phyloP scores from a whole-genome alignment of 805 yeast species.

The Starmera amethionina region DNA sequence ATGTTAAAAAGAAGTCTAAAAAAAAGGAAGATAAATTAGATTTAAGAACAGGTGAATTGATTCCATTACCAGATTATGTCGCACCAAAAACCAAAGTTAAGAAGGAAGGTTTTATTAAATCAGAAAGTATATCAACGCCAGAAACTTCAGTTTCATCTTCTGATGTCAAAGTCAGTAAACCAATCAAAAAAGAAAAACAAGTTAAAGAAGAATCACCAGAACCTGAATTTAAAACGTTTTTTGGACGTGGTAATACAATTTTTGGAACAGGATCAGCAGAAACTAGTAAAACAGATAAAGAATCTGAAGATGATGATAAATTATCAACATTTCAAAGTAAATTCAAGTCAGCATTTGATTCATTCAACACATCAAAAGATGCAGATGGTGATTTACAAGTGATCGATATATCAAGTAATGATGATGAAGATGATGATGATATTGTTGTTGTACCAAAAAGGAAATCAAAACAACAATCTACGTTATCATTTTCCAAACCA shows the following conservation, averaged over 20 bases:
- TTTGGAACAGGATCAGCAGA: constrained; percentile 14
- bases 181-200: constrained; percentile 4
- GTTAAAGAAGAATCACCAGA: constrained; percentile 11
- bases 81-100: constrained; percentile 2
- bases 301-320: constrained; percentile 5
- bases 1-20: constrained; percentile 8
- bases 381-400: background rate
- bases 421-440: constrained; percentile 2
- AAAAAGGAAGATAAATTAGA: constrained; percentile 8
- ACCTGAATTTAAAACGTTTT: constrained; percentile 23
- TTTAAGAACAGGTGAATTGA: constrained; percentile 13
- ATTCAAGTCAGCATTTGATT: constrained; percentile 3
- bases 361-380: constrained; percentile 1
- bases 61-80: constrained; percentile 18
- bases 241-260: constrained; percentile 22
- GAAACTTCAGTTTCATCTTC: constrained; percentile 3
- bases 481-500: constrained; percentile 1
- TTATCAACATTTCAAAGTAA: constrained; percentile 2
- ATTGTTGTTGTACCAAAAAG: constrained; percentile 1
- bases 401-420: constrained; percentile 1
- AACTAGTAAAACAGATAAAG: constrained; percentile 7
- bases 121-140: background rate
- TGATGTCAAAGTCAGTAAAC: constrained; percentile 8
- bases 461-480: constrained; percentile 7
- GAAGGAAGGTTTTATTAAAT: background rate